Evolutionary conservation across 2,329 filamentous ascomycete species (phyloP).

Genomic region (Colletotrichum theobromicola): DNA sequence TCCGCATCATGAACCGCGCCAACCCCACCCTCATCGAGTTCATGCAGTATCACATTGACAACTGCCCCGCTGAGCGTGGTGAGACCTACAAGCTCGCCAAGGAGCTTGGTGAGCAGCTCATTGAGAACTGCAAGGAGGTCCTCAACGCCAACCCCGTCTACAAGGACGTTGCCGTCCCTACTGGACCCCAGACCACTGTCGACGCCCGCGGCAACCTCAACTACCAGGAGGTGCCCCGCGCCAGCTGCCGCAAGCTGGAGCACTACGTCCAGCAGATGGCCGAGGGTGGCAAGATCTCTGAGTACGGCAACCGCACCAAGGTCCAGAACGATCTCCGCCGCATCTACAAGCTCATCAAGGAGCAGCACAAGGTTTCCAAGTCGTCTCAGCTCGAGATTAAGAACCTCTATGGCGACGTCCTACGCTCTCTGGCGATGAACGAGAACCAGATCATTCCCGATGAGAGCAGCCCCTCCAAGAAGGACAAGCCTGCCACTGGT

Average conservation of each 20-base stretch:
- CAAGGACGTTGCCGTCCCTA: conserved; percentile 94
- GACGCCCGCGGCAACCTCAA: conserved; percentile 91
- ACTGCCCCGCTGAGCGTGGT: conserved; percentile 94
- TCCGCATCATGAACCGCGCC: conserved; percentile 98
- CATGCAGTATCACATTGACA: conserved; percentile 99
- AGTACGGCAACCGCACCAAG: conserved; percentile 98
- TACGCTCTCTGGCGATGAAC: conserved; percentile 95
- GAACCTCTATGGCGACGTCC: conserved; percentile 89
- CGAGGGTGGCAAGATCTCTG: conserved; percentile 96
- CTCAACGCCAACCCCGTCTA: conserved; percentile 84
- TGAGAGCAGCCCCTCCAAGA: conserved; percentile 52
- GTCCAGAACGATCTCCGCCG: conserved; percentile 94
- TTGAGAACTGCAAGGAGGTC: conserved; percentile 97
- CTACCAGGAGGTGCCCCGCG: conserved; percentile 85
- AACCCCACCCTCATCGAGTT: conserved; percentile 96
- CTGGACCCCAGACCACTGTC: conserved; percentile 89
- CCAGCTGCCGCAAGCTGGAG: conserved; percentile 94
- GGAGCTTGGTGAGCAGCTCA: conserved; percentile 88
- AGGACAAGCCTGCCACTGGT: conserved; percentile 59
- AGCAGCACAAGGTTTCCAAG: conserved; percentile 97
- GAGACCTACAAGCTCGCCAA: conserved; percentile 99
- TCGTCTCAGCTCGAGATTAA: conserved; percentile 97
- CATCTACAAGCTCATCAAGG: conserved; percentile 98
- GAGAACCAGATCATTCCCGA: conserved; percentile 96
- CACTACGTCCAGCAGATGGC: conserved; percentile 99